Conservation (phyloP, 148 eudicot genomes). For the Pharnaceum exiguum region DNA sequence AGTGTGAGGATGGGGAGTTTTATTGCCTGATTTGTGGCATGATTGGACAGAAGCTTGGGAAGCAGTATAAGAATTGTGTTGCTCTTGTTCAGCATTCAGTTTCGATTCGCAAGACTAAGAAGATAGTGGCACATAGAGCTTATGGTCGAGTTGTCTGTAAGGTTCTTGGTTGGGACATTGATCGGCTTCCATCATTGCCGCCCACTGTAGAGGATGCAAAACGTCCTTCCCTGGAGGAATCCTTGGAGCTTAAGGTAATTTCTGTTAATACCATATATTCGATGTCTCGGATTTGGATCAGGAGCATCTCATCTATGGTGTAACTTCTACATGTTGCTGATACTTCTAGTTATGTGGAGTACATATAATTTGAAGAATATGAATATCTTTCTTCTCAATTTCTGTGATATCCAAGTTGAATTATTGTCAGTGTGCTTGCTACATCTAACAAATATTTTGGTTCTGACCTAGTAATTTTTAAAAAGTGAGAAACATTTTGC, state of each 20-base stretch:
- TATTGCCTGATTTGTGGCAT: slow-evolving; percentile 75
- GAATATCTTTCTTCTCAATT: no score
- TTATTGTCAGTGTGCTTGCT: no score
- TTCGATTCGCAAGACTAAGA: slow-evolving; percentile 56
- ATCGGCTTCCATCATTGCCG: slow-evolving; percentile 38
- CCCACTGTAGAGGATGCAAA: slow-evolving; percentile 1
- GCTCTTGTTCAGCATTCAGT: slow-evolving; percentile 75
- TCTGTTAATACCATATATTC: background rate
- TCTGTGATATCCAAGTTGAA: no score
- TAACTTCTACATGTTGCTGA: background rate
- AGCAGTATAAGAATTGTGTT: slow-evolving; percentile 60
- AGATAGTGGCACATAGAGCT: slow-evolving; percentile 63
- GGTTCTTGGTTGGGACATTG: slow-evolving; percentile 86
- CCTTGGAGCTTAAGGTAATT: slow-evolving; percentile 16
- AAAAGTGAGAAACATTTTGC: no score
- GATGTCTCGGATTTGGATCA: background rate
- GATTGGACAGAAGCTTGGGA: slow-evolving; percentile 37
- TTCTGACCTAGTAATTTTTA: no score
- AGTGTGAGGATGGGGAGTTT: slow-evolving; percentile 59
- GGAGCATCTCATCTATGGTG: background rate
- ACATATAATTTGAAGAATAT: no score
- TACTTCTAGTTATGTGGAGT: background rate
- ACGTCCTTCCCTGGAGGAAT: slow-evolving; percentile 11
- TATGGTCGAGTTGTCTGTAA: slow-evolving; percentile 65
- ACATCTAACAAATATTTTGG: no score